Percentiles rank a stretch among this genome's conserved stretches.
phyloP scores from a whole-genome alignment of 164 flowering plant genomes.

The Magnolia sinica region DNA sequence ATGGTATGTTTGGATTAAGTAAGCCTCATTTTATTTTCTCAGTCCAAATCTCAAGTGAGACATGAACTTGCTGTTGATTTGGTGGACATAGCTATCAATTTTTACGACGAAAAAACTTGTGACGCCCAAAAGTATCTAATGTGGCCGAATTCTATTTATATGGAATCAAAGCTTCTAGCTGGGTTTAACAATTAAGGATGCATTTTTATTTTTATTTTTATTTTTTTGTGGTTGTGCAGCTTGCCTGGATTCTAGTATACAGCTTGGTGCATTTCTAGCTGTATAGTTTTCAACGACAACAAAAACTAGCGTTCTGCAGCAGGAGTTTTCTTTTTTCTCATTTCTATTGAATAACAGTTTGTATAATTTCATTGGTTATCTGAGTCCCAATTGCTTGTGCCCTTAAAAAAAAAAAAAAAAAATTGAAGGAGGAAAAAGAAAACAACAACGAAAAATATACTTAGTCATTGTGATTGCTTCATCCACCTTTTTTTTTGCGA shows the following conservation, averaged over 20 bases:
- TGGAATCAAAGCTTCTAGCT: not conserved
- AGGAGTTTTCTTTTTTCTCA: not conserved
- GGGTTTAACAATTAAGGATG: not conserved
- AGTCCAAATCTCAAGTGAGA: no score
- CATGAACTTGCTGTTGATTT: no score
- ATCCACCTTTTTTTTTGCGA: no score
- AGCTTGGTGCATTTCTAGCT: constrained; percentile 83
- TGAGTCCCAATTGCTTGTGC: not conserved
- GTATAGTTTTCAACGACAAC: constrained; percentile 6
- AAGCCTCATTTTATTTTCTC: no score
- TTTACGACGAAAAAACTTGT: no score
- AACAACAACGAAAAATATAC: no score
- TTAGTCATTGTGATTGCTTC: no score
- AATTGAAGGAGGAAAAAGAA: no score
- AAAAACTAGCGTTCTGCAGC: not conserved
- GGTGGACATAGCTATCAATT: no score
- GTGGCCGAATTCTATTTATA: no score
- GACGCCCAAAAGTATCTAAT: no score
- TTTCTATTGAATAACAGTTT: constrained; percentile 7
- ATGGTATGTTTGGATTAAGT: no score
- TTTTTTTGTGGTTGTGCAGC: constrained; percentile 21
- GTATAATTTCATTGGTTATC: constrained; percentile 8
- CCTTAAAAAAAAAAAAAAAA: not conserved
- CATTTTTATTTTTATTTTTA: not conserved
- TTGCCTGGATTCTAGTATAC: constrained; percentile 80